Base-by-base conservation (phyloP, 768 basidiomycete species). In the Kwoniella dendrophila region DNA sequence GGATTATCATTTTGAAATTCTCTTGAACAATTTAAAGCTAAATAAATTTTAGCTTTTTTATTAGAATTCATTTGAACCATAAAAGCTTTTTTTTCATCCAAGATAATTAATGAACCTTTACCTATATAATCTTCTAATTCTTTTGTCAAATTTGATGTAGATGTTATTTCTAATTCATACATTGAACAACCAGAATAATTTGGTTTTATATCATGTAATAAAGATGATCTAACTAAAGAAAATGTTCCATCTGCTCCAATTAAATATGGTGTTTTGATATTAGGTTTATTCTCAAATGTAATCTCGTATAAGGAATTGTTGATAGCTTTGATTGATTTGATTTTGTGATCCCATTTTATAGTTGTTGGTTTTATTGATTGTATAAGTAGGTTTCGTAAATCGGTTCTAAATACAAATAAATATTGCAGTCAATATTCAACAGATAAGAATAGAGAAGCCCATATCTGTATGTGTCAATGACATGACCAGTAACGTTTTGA, bases 191-290 rank as follows among this genome's bases (percentile, higher is more conserved):
- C 82, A 12, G 75, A 72, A 67, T 81, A 82, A 33, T 65, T 49
- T 4, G 82, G 81, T 33, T 56, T 56, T 11, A 71, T 68, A 22
- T 73, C 48, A 26, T 77, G 74, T 27, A 82, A 56, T 47, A 81
- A 65, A n/a, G n/a, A n/a, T 3, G 72, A 65, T 14, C 82, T 80
- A 7, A 80, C 71, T 57, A 73, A 75, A 16, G 81, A 81, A 78
- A 81, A 81, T 3, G 82, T 75, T 6, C 83, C 82, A 48, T 81
- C 81, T n/a, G 81, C 80, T 10, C 81, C 81, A 43, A 82, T 63
- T 41, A 81, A 56, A 51, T 79, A 50, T 1, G 56, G 47, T 11
- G 62, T 58, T 5, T 40, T 62, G 43, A 45, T 59, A 4, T 54
- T 33, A 2, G 56, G 27, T 14, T 52, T 50, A 56, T 59, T 49